phyloP scores from a whole-genome alignment of 768 basidiomycete genomes.

The Auriscalpium microsporum region DNA sequence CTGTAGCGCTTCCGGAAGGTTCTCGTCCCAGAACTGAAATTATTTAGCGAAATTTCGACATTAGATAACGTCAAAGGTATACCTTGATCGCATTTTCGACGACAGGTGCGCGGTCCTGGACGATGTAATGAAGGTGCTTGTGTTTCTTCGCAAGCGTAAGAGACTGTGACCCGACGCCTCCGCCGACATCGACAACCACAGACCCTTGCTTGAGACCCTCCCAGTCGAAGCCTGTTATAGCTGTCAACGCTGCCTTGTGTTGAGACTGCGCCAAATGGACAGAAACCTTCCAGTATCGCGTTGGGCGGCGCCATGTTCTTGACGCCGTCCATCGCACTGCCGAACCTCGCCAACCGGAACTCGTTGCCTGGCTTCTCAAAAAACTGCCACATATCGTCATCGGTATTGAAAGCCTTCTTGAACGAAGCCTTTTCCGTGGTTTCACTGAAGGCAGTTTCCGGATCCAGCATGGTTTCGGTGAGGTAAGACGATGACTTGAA shows the following conservation, averaged over 20 bases:
- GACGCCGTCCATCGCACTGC: constrained; percentile 25
- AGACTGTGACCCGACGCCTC: constrained; percentile 2
- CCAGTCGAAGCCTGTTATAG: constrained; percentile 1
- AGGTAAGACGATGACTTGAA: constrained; percentile 25
- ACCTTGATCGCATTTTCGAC: not conserved
- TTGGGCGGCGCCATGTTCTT: not conserved
- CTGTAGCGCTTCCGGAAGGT: not conserved
- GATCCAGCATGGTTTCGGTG: constrained; percentile 26
- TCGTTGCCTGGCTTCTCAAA: constrained; percentile 17
- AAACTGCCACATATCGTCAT: constrained; percentile 21
- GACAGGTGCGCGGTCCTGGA: constrained; percentile 2
- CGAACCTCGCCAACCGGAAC: constrained; percentile 20
- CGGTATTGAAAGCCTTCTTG: constrained; percentile 18
- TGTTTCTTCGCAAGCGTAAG: not conserved
- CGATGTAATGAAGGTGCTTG: constrained; percentile 1
- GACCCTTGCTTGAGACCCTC: not conserved
- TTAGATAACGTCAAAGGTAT: not conserved
- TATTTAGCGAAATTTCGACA: not conserved
- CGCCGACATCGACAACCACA: constrained; percentile 5
- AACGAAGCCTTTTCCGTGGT: constrained; percentile 21
- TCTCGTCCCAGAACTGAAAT: not conserved
- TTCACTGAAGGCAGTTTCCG: constrained; percentile 18
- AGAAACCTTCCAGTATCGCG: not conserved
- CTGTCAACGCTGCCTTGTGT: not conserved
- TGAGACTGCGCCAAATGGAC: too few species aligned